Evolutionary conservation across 805 yeast species (phyloP).

Genomic region (Saturnispora zaruensis): DNA sequence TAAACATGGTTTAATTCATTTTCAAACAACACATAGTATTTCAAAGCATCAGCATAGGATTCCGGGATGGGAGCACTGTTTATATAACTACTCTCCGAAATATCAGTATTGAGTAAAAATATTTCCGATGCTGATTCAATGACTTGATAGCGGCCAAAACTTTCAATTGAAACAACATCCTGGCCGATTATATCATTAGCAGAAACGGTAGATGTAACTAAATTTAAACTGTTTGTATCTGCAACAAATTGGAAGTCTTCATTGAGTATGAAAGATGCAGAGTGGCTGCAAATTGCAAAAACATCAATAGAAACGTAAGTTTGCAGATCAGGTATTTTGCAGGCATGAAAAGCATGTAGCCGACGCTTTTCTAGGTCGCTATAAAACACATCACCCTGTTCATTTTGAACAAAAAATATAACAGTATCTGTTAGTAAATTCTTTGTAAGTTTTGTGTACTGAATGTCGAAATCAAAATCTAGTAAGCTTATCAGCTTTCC

Average conservation of each 20-base stretch:
- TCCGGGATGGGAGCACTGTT: slow-evolving; percentile 11
- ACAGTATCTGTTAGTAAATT: background rate
- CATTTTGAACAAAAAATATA: background rate
- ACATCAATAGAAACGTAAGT: slow-evolving; percentile 1
- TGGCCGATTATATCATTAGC: slow-evolving; percentile 3
- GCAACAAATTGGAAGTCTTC: background rate
- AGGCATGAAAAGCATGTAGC: background rate
- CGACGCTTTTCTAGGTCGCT: background rate
- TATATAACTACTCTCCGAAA: background rate
- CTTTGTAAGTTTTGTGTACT: background rate
- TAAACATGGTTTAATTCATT: slow-evolving; percentile 7
- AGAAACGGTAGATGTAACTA: slow-evolving; percentile 6
- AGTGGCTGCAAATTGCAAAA: slow-evolving; percentile 9
- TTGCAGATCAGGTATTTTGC: slow-evolving; percentile 5
- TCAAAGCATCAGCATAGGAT: slow-evolving; percentile 15
- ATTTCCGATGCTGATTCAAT: slow-evolving; percentile 7
- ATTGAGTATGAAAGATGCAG: slow-evolving; percentile 7
- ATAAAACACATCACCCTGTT: background rate
- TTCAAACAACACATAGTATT: slow-evolving; percentile 10
- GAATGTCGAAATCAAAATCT: background rate
- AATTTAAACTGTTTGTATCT: background rate
- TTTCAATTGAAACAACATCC: background rate
- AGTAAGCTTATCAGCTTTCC: background rate
- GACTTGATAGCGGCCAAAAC: slow-evolving; percentile 4
- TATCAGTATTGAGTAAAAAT: slow-evolving; percentile 16